Evolutionary conservation across 495 filamentous ascomycete species (phyloP).

Genomic region (Lasiosphaeriaceae sp.): DNA sequence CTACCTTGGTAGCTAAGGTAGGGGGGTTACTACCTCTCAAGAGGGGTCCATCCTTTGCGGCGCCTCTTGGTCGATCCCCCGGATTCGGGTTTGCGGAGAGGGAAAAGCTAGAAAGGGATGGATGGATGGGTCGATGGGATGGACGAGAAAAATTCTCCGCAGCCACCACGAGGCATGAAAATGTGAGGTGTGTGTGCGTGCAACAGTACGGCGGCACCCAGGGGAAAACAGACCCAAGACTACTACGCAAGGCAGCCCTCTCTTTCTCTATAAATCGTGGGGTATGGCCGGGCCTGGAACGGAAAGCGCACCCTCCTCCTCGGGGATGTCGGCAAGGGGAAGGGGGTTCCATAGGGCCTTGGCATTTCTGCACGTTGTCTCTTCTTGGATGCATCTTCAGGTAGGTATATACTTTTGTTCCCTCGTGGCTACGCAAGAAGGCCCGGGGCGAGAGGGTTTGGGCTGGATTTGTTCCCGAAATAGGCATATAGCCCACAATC

Average conservation of each 20-base stretch:
- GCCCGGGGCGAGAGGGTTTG: not conserved
- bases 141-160: not conserved
- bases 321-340: too few relatives aligned
- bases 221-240: not conserved
- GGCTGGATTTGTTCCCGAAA: not conserved
- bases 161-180: not conserved
- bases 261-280: too few relatives aligned
- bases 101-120: not conserved
- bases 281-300: too few relatives aligned
- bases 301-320: too few relatives aligned
- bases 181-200: not conserved
- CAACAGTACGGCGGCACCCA: not conserved
- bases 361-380: not conserved
- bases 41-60: not conserved
- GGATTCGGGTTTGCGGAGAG: not conserved
- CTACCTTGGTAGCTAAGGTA: not conserved
- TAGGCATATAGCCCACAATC: not conserved
- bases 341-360: too few relatives aligned
- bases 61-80: not conserved
- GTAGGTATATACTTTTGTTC: not conserved
- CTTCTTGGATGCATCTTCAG: not conserved
- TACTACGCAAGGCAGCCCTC: too few relatives aligned
- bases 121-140: not conserved
- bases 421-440: not conserved
- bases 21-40: not conserved